A percentile compares a stretch with the other conserved stretches of the same genome.
phyloP scores from a whole-genome alignment of 1,284 basidiomycete genomes.

The Cutaneotrichosporon sp. region DNA sequence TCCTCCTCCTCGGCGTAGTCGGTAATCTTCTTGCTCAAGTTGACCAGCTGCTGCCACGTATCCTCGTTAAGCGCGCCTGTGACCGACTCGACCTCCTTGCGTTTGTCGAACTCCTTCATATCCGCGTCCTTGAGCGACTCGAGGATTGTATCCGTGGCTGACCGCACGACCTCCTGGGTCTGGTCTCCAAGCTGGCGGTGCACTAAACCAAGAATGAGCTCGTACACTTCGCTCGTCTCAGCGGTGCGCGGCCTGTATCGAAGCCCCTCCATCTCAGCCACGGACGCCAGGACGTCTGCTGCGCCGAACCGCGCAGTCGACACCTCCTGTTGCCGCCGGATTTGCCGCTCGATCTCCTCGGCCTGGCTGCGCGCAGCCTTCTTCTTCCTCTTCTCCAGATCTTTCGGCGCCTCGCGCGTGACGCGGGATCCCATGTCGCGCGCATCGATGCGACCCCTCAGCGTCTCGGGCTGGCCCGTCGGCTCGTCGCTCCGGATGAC shows the following conservation, averaged over 20 bases:
- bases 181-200: slow-evolving; percentile 86
- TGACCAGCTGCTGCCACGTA: slow-evolving; percentile 77
- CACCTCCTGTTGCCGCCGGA: slow-evolving; percentile 41
- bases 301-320: slow-evolving; percentile 48
- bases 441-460: slow-evolving; percentile 84
- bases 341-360: slow-evolving; percentile 49
- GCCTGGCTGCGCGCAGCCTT: slow-evolving; percentile 59
- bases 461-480: slow-evolving; percentile 88
- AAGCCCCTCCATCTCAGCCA: slow-evolving; percentile 86
- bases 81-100: slow-evolving; percentile 85
- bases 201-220: slow-evolving; percentile 80
- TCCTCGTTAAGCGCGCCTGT: slow-evolving; percentile 68
- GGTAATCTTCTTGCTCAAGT: slow-evolving; percentile 89
- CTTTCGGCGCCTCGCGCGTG: slow-evolving; percentile 74
- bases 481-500: slow-evolving; percentile 81
- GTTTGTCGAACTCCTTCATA: slow-evolving; percentile 96
- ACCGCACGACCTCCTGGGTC: slow-evolving; percentile 89
- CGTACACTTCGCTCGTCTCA: slow-evolving; percentile 92
- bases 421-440: slow-evolving; percentile 92
- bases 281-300: slow-evolving; percentile 85
- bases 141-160: slow-evolving; percentile 85
- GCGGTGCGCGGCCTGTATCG: slow-evolving; percentile 87
- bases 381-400: slow-evolving; percentile 93
- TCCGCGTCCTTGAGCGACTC: slow-evolving; percentile 85
- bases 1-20: slow-evolving; percentile 91